Conservation (phyloP, 2,329 filamentous ascomycete species). For the Chalaropsis thielavioides region DNA sequence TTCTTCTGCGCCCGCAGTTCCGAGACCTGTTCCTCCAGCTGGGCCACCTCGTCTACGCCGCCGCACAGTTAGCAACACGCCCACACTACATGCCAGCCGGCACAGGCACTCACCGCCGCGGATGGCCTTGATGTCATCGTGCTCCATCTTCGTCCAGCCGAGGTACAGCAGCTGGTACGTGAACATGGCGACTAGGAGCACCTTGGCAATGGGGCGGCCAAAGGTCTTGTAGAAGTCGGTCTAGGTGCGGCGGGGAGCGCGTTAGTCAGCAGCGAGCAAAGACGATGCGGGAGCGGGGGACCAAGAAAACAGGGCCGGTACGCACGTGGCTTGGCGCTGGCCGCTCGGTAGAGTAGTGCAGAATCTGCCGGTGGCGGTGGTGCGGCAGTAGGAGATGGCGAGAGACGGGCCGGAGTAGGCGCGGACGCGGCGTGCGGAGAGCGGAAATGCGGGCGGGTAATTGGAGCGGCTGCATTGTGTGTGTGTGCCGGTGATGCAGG, state of each 20-base stretch:
- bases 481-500: not conserved
- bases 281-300: no score
- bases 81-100: not conserved
- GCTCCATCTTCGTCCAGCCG: conserved; percentile 59
- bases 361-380: not conserved
- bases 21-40: conserved; percentile 8
- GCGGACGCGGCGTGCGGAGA: not conserved
- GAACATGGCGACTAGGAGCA: conserved; percentile 58
- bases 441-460: not conserved
- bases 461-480: not conserved
- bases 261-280: not conserved
- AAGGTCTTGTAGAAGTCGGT: conserved; percentile 61
- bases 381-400: not conserved
- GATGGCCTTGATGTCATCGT: conserved; percentile 40
- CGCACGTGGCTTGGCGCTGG: conserved; percentile 15
- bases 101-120: conserved; percentile 10
- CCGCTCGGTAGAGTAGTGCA: conserved; percentile 11
- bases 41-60: not conserved
- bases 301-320: no score
- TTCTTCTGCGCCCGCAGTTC: conserved; percentile 12
- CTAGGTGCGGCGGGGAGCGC: conserved; percentile 26
- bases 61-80: conserved; percentile 2
- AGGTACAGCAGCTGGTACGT: conserved; percentile 68
- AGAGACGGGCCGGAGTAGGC: not conserved
- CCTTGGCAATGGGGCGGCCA: conserved; percentile 57